Evolutionary conservation across 2,329 filamentous ascomycete species (phyloP), one percentile per base, ranked within the genome.

Genomic region (Arthroderma sp.): DNA sequence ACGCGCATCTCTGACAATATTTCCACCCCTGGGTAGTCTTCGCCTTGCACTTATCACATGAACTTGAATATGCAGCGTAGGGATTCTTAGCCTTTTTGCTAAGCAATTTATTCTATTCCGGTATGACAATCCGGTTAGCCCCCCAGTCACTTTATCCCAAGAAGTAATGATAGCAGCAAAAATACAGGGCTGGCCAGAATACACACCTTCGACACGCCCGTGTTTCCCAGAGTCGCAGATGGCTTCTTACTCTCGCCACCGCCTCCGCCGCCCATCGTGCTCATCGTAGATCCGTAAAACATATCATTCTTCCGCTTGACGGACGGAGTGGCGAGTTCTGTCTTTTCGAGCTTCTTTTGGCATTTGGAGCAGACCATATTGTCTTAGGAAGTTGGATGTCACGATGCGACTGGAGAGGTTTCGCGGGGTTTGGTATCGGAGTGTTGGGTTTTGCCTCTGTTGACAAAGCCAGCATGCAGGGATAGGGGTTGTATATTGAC

Each of bases 291-390:
- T 40, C 77, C 77, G 54, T 77, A 73, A 59, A 80, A 81, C 64
- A 81, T 77, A 43, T 81, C 78, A 55, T 62, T 75, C 68, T 78
- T 81, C 64, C 77, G 78, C 62, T 81, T 81, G 49, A 81, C 77
- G 29, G 69, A 73, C 0, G 78, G 78, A 0, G 78, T 81, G 49
- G 75, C 77, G 46, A 81, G 71, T 8, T 73, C 68, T 9, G 77
- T 80, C 43, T 70, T 65, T 60, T 77, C 77, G 45, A 72, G 64
- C 43, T 75, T 70, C 60, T 78, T 79, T 54, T 78, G 70, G 53
- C 78, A 81, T 63, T 77, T 80, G 50, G 69, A 61, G 66, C 78
- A 81, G 47, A 81, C 78, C 78, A 80, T 80, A 41, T 51, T 64
- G 49, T 38, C 29, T 32, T 28, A 28, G 11, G 30, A 22, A 31